Conservation (phyloP, 345 rosid genomes). For the Linum lewisii region DNA sequence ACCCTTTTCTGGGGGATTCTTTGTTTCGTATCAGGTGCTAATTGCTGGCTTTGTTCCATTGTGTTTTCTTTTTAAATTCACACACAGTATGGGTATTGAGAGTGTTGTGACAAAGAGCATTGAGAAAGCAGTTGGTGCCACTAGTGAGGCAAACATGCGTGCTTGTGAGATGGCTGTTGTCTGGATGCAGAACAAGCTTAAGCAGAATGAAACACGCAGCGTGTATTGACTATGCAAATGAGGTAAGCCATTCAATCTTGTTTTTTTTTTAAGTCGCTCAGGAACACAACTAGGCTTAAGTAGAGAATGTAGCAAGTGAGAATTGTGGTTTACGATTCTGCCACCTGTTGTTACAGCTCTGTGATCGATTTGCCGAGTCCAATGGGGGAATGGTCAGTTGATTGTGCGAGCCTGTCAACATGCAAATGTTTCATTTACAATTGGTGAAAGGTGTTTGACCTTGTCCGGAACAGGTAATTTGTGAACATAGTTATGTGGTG, state of each 20-base stretch:
- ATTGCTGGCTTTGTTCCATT: neutral
- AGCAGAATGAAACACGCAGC: constrained; percentile 57
- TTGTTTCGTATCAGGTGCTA: neutral
- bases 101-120: constrained; percentile 43
- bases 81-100: constrained; percentile 53
- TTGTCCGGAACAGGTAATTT: constrained; percentile 60
- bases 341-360: constrained; percentile 39
- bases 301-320: neutral
- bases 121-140: constrained; percentile 32
- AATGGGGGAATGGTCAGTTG: constrained; percentile 70
- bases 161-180: constrained; percentile 87
- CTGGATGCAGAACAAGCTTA: constrained; percentile 80
- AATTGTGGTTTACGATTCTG: neutral
- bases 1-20: neutral
- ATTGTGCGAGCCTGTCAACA: constrained; percentile 43
- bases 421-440: constrained; percentile 69
- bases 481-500: neutral
- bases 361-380: constrained; percentile 76
- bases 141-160: constrained; percentile 44
- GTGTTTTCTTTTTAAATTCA: constrained; percentile 2
- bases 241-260: constrained; percentile 29
- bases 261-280: neutral
- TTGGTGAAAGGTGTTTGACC: constrained; percentile 65
- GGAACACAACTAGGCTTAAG: neutral
- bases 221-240: constrained; percentile 58